These are phyloP conservation scores for Metschnikowia continentalis DNA, from an alignment of 805 yeast genomes.

Conservation along the genomic window DNA sequence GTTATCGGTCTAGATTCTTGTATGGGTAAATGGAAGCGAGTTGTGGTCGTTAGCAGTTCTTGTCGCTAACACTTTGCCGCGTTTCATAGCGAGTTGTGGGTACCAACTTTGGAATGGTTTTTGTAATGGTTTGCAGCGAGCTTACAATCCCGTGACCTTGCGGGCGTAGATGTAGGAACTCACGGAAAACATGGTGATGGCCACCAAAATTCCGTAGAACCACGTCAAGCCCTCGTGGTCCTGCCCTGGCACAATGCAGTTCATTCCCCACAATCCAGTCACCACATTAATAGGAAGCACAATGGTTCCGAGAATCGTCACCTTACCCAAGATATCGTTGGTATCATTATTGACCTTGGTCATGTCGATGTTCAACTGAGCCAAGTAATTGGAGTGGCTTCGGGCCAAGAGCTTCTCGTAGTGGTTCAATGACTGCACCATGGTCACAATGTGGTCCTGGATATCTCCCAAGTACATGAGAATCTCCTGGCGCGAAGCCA, in stretches of 20 bases:
- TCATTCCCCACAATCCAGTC: slow-evolving; percentile 99
- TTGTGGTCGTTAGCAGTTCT: no score
- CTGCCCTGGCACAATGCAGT: slow-evolving; percentile 95
- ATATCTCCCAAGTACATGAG: slow-evolving; percentile 95
- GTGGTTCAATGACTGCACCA: slow-evolving; percentile 93
- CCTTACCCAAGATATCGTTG: slow-evolving; percentile 92
- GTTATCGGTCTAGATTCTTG: no score
- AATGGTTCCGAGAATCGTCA: slow-evolving; percentile 89
- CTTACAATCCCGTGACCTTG: slow-evolving; percentile 35
- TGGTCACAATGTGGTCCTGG: slow-evolving; percentile 95
- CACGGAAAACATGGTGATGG: slow-evolving; percentile 32
- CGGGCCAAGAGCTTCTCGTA: slow-evolving; percentile 91
- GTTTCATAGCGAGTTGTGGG: no score
- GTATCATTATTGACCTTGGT: slow-evolving; percentile 94
- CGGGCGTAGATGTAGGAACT: slow-evolving; percentile 39
- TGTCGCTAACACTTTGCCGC: no score
- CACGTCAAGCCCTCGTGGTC: slow-evolving; percentile 36
- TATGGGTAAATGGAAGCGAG: no score
- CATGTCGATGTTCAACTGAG: slow-evolving; percentile 97
- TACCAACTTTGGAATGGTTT: no score
- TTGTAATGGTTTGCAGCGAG: no score
- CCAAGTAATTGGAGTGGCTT: slow-evolving; percentile 93
- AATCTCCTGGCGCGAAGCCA: slow-evolving; percentile 68
- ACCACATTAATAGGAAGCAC: slow-evolving; percentile 92
- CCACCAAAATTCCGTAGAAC: slow-evolving; percentile 37